Percentiles rank a stretch among this genome's conserved stretches.
phyloP scores from a whole-genome alignment of 768 basidiomycete genomes.

The Xerocomus potaroensis region DNA sequence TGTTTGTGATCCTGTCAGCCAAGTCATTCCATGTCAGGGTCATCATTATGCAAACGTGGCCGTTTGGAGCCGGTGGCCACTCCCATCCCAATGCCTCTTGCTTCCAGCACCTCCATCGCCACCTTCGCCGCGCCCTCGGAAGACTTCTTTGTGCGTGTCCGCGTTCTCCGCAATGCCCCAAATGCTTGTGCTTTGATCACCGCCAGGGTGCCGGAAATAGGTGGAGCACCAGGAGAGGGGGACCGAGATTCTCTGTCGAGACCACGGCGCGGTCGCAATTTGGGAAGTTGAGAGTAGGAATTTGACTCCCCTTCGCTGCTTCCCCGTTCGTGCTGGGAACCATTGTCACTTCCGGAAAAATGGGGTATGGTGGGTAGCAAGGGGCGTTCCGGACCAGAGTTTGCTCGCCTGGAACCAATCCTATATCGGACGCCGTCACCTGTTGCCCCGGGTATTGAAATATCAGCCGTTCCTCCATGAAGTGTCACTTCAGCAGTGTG shows the following conservation, averaged over 20 bases:
- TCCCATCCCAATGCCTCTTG: conserved; percentile 65
- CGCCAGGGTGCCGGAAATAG: conserved; percentile 75
- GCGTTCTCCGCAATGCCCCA: conserved; percentile 76
- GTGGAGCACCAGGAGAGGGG: conserved; percentile 43
- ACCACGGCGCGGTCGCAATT: conserved; percentile 46
- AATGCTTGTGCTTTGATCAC: conserved; percentile 91
- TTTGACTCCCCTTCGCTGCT: conserved; percentile 55
- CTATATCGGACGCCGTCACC: conserved; percentile 61
- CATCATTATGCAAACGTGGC: conserved; percentile 50
- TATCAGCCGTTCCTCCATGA: conserved; percentile 70
- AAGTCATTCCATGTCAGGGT: conserved; percentile 39
- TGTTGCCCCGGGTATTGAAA: conserved; percentile 50
- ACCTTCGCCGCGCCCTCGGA: conserved; percentile 69
- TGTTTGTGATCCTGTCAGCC: conserved; percentile 12
- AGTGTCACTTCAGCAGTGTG: conserved; percentile 62
- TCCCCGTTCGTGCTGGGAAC: conserved; percentile 47
- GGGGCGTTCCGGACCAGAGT: conserved; percentile 46
- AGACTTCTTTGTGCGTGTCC: conserved; percentile 66
- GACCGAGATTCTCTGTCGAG: conserved; percentile 45
- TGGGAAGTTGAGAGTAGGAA: conserved; percentile 37
- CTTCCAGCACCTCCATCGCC: conserved; percentile 77
- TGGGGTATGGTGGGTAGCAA: conserved; percentile 45
- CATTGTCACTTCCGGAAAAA: conserved; percentile 48
- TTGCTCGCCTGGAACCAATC: conserved; percentile 44
- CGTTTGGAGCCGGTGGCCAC: conserved; percentile 35